phyloP scores from a whole-genome alignment of 768 basidiomycete genomes.

The Suillus subalutaceus region DNA sequence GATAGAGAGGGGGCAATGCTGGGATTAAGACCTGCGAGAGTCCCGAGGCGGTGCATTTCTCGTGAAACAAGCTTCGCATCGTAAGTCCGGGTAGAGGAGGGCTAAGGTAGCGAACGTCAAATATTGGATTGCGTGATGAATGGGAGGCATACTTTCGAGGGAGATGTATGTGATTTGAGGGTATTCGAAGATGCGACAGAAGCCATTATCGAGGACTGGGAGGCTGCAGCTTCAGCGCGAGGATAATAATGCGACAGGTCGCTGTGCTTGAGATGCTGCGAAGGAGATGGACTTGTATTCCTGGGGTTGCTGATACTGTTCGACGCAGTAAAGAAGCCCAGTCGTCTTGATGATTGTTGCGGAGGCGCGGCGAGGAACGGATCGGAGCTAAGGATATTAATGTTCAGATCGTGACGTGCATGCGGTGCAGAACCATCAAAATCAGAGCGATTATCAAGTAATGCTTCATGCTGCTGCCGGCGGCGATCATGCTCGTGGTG shows the following conservation, averaged over 20 bases:
- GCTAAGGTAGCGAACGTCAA: slow-evolving; percentile 30
- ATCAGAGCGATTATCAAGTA: slow-evolving; percentile 19
- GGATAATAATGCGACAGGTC: slow-evolving; percentile 43
- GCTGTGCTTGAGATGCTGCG: slow-evolving; percentile 34
- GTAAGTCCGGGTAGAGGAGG: slow-evolving; percentile 71
- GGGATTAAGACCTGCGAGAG: slow-evolving; percentile 57
- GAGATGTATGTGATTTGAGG: slow-evolving; percentile 35
- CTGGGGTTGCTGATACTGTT: slow-evolving; percentile 41
- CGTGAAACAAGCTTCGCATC: slow-evolving; percentile 79
- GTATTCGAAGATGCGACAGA: slow-evolving; percentile 29
- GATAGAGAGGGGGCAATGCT: slow-evolving; percentile 38
- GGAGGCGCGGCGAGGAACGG: slow-evolving; percentile 18
- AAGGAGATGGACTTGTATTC: slow-evolving; percentile 27
- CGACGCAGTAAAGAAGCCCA: slow-evolving; percentile 38
- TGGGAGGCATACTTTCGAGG: slow-evolving; percentile 32
- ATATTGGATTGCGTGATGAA: slow-evolving; percentile 11
- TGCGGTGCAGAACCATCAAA: slow-evolving; percentile 12
- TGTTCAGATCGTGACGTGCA: slow-evolving; percentile 17
- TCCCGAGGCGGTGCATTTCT: slow-evolving; percentile 85
- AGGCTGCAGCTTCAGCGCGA: slow-evolving; percentile 37
- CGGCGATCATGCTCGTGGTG: slow-evolving; percentile 12
- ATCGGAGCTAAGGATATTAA: slow-evolving; percentile 15
- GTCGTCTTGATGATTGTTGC: slow-evolving; percentile 37
- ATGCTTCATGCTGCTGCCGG: slow-evolving; percentile 13
- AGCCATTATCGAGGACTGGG: slow-evolving; percentile 25